These are phyloP conservation scores for Skeletonema marinoi DNA, from an alignment of 108 stramenopile species.

Conservation along the genomic window DNA sequence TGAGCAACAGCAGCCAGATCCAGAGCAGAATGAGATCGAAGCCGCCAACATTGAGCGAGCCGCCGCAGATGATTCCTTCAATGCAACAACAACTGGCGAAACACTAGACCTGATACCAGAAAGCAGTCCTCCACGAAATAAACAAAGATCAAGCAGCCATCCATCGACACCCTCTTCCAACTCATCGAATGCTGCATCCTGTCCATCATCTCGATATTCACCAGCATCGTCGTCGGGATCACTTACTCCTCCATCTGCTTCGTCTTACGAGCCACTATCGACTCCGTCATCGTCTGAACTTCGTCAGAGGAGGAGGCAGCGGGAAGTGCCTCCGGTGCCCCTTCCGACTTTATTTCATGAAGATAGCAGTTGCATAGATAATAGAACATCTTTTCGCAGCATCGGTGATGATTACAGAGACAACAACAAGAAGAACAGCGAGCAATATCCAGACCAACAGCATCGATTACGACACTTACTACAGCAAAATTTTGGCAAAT, in stretches of 20 bases:
- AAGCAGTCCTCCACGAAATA: background rate
- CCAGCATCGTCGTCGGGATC: background rate
- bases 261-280: background rate
- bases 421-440: background rate
- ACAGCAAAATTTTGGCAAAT: conserved; percentile 4
- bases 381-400: background rate
- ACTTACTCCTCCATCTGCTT: background rate
- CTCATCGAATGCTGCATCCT: background rate
- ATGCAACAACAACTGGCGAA: background rate
- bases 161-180: background rate
- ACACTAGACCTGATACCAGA: background rate
- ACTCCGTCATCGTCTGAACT: background rate
- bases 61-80: background rate
- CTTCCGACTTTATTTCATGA: background rate
- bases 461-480: background rate
- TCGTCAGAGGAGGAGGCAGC: background rate
- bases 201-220: background rate
- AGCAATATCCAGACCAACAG: background rate
- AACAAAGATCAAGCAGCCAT: background rate
- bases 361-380: background rate
- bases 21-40: too few relatives aligned
- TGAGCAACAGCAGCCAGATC: background rate
- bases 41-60: too few relatives aligned
- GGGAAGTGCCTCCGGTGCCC: background rate
- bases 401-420: background rate